Percentiles rank a stretch among this genome's conserved stretches.
Conservation (phyloP, 2,329 filamentous ascomycete genomes). For the Arthrobotrys musiformis region DNA sequence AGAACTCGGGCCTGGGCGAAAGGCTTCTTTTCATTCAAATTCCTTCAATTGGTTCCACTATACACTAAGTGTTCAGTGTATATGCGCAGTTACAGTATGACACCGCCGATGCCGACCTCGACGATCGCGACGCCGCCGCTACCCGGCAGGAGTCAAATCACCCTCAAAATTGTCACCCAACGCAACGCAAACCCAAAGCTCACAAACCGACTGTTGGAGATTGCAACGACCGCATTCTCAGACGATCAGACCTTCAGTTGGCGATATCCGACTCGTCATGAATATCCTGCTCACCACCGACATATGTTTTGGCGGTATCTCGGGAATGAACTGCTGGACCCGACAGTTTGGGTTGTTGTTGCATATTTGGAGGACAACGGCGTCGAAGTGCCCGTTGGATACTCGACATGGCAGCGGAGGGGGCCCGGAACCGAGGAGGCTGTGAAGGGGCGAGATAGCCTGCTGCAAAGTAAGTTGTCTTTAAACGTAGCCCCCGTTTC, state of each 20-base stretch:
- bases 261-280: conserved; percentile 35
- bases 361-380: conserved; percentile 21
- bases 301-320: conserved; percentile 37
- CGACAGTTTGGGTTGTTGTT: conserved; percentile 38
- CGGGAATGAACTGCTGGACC: conserved; percentile 28
- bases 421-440: not conserved
- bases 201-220: conserved; percentile 1
- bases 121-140: not conserved
- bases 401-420: conserved; percentile 37
- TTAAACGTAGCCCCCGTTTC: not conserved
- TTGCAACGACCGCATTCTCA: conserved; percentile 18
- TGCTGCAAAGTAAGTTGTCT: conserved; percentile 43
- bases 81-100: too few species aligned
- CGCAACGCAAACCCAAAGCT: conserved; percentile 12
- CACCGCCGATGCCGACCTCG: not conserved
- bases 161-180: conserved; percentile 30
- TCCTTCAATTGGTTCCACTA: not conserved
- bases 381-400: conserved; percentile 17
- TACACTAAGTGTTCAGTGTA: too few species aligned
- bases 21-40: not conserved
- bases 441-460: conserved; percentile 27
- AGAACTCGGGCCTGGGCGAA: not conserved
- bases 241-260: conserved; percentile 39
- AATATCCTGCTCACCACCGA: conserved; percentile 26
- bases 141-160: not conserved